A percentile compares a stretch with the other conserved stretches of the same genome.
These are phyloP conservation scores for Chaetomium sp. DNA, from an alignment of 2,329 filamentous ascomycete species.

Conservation along the genomic window DNA sequence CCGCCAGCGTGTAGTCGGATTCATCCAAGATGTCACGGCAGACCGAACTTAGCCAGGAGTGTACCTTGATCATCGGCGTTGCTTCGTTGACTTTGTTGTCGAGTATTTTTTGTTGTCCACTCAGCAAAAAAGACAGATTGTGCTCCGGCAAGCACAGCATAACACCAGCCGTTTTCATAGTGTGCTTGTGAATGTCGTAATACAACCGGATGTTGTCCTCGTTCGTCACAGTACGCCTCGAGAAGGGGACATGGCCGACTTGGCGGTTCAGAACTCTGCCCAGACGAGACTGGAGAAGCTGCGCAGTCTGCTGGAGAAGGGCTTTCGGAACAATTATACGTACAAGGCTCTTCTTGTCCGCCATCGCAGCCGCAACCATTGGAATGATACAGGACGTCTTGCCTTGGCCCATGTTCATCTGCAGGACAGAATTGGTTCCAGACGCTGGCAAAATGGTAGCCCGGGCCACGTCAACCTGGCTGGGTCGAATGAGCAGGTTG, in stretches of 20 bases:
- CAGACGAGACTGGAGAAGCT: conserved; percentile 48
- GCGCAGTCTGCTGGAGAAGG: conserved; percentile 50
- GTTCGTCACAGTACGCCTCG: conserved; percentile 41
- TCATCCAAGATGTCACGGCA: conserved; percentile 61
- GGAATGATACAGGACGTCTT: conserved; percentile 54
- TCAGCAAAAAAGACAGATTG: conserved; percentile 57
- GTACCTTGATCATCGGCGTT: conserved; percentile 42
- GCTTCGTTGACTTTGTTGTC: conserved; percentile 40
- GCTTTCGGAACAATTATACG: conserved; percentile 52
- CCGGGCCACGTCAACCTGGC: conserved; percentile 56
- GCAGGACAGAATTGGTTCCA: conserved; percentile 51
- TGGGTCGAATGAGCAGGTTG: conserved; percentile 53
- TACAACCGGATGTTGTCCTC: conserved; percentile 34
- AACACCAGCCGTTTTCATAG: conserved; percentile 41
- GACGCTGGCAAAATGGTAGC: conserved; percentile 52
- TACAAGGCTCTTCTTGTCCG: conserved; percentile 40
- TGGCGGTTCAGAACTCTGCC: conserved; percentile 49
- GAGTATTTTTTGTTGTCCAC: conserved; percentile 50
- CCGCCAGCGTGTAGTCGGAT: conserved; percentile 48
- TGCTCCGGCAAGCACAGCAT: conserved; percentile 58
- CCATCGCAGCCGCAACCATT: conserved; percentile 43
- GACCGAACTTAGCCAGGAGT: conserved; percentile 42
- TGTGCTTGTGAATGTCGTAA: conserved; percentile 34
- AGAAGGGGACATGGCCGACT: conserved; percentile 53
- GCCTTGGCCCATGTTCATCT: conserved; percentile 63